Evolutionary conservation across 306 rosid genomes (phyloP), one percentile per base, ranked within the genome.

Genomic region (Sicyos baderoa): DNA sequence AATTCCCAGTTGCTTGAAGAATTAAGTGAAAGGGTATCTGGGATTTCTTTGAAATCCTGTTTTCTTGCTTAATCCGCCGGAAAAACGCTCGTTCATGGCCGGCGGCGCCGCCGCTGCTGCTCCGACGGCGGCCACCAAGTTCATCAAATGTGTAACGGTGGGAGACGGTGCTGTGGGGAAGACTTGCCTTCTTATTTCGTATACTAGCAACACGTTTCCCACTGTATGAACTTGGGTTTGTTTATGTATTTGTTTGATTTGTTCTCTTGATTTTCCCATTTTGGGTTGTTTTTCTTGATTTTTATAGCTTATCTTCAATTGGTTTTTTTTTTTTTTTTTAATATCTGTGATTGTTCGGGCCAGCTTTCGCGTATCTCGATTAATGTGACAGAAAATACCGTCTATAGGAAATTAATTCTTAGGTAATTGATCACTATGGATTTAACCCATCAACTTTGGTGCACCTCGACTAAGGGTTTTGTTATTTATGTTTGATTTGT

Each of bases 131-230:
- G 45, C 82, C 19, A 61, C 83, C 2, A 82, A 70, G 79, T 82
- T 79, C 55, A 74, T 82, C 7, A 82, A 82, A 71, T 82, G 81
- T 56, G 83, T 76, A 5, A 79, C 81, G 1, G 81, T 79, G 47
- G 86, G 81, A 21, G 86, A 82, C 60, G 86, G 81, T 25, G 83
- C 80, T 3, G 86, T 82, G 23, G 86, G 86, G 37, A 82, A 82
- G 74, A 82, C 86, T 2, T 73, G 81, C 52, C 83, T 82, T 54
- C 79, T 82, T 42, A 79, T 82, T 27, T 79, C 83, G 55, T 82
- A 82, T 71, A 82, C 86, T 6, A 82, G 77, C 81, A 82, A 82
- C 76, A 76, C 81, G 50, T 82, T 82, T 67, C 81, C 81, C 1
- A 76, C 81, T 44, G 86, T 79, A 72, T 9, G 23, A 48, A 7